phyloP scores from a whole-genome alignment of 805 yeast genomes.

The Saccharomyces kudriavzevii region DNA sequence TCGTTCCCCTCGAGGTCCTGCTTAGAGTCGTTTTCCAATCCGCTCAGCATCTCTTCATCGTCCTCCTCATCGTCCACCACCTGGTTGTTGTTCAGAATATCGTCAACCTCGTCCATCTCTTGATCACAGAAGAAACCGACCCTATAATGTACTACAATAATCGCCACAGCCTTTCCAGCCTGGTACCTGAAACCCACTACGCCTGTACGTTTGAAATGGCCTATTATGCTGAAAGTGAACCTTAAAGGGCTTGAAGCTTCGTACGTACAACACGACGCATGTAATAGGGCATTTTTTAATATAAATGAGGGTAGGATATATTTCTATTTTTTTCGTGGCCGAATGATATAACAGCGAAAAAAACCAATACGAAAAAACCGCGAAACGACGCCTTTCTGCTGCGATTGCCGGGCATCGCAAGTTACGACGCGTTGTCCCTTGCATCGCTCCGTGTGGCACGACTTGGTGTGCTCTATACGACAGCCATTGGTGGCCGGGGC shows the following conservation, averaged over 20 bases:
- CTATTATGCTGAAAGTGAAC: not conserved
- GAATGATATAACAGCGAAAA: not conserved
- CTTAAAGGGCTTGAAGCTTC: not conserved
- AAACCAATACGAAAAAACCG: not conserved
- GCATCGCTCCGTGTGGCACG: not conserved
- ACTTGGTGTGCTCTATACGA: not conserved
- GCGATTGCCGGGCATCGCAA: not conserved
- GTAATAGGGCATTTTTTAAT: not conserved
- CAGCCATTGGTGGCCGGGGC: not conserved
- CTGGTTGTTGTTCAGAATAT: constrained; percentile 23
- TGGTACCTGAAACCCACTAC: not conserved
- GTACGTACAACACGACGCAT: not conserved
- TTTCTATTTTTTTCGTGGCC: not conserved
- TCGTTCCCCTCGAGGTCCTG: constrained; percentile 27
- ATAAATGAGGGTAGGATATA: not conserved
- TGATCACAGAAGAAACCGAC: not conserved
- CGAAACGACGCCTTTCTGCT: not conserved
- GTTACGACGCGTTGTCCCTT: not conserved
- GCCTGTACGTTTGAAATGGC: not conserved
- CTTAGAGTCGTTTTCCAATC: constrained; percentile 14
- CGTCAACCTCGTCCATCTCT: constrained; percentile 28
- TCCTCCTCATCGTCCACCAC: constrained; percentile 25
- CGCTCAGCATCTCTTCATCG: constrained; percentile 12
- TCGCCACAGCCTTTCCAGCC: not conserved
- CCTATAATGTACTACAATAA: not conserved